Percentiles rank a stretch among this genome's conserved stretches.
Conservation (phyloP, 2,329 filamentous ascomycete genomes). For the Fusarium sp. region DNA sequence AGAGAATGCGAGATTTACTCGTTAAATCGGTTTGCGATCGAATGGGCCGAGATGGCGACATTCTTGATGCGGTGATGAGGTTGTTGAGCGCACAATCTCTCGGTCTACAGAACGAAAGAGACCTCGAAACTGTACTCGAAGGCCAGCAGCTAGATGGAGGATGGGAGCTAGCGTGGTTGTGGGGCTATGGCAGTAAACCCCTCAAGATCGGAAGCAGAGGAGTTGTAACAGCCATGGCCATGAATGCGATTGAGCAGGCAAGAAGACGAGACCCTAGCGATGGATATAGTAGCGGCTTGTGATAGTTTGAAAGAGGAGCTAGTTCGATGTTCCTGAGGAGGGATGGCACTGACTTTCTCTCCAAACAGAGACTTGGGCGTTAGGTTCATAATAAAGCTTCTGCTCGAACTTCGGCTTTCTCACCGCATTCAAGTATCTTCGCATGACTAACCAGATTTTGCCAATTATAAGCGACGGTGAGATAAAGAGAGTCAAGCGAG, state of each 20-base stretch:
- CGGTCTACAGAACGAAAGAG: not conserved
- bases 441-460: not conserved
- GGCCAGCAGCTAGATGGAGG: slow-evolving; percentile 12
- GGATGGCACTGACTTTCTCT: no score
- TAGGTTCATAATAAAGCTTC: no score
- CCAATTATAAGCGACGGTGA: no score
- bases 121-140: not conserved
- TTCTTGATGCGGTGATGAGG: slow-evolving; percentile 3
- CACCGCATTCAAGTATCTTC: not conserved
- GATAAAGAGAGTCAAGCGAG: no score
- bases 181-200: not conserved
- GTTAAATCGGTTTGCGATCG: not conserved
- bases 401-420: not conserved
- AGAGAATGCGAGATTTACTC: not conserved
- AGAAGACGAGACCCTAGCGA: not conserved
- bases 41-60: not conserved
- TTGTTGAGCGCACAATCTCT: slow-evolving; percentile 1
- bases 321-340: no score
- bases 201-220: slow-evolving; percentile 12
- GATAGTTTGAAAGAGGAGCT: not conserved
- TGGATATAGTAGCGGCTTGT: not conserved
- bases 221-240: slow-evolving; percentile 19
- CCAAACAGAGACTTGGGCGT: no score
- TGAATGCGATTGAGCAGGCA: slow-evolving; percentile 11
- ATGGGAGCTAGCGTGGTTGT: slow-evolving; percentile 11